A percentile compares a stretch with the other conserved stretches of the same genome.
phyloP scores from a whole-genome alignment of 140 eudicot genomes.

The Stevia rebaudiana region DNA sequence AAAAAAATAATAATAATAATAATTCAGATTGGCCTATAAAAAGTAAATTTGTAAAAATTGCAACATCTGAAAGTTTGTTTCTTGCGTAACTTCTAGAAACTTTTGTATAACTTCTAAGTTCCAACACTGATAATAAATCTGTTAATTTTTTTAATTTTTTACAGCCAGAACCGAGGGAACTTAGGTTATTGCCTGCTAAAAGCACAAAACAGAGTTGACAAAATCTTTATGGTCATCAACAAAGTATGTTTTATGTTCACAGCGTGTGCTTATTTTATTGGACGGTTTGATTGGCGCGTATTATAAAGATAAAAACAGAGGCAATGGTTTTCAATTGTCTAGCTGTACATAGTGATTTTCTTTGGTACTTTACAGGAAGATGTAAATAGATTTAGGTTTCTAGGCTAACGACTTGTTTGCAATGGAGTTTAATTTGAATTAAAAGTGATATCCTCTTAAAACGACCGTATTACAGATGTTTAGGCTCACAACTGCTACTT shows the following conservation, averaged over 20 bases:
- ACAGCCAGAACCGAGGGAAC: constrained; percentile 30
- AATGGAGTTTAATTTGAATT: not conserved
- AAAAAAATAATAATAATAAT: no score
- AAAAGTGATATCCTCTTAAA: not conserved
- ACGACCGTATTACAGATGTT: no score
- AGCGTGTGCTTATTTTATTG: not conserved
- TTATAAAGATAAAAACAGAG: not conserved
- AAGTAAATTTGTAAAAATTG: no score
- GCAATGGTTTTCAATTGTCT: constrained; percentile 1
- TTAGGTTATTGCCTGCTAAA: constrained; percentile 25
- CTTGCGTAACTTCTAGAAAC: no score
- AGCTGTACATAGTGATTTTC: constrained; percentile 8
- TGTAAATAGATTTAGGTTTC: constrained; percentile 11
- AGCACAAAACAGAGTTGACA: constrained; percentile 33
- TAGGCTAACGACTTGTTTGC: not conserved
- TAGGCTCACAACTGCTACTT: no score
- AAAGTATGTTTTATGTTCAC: not conserved
- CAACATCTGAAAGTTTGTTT: not conserved
- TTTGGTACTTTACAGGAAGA: not conserved
- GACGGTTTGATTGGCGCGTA: not conserved
- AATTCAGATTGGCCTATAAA: no score
- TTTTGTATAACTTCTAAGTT: not conserved
- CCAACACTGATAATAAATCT: not conserved
- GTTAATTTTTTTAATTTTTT: not conserved
- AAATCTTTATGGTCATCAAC: constrained; percentile 8